Evolutionary conservation across 1,284 basidiomycete genomes (phyloP).

Genomic region (Pseudozyma thailandica): DNA sequence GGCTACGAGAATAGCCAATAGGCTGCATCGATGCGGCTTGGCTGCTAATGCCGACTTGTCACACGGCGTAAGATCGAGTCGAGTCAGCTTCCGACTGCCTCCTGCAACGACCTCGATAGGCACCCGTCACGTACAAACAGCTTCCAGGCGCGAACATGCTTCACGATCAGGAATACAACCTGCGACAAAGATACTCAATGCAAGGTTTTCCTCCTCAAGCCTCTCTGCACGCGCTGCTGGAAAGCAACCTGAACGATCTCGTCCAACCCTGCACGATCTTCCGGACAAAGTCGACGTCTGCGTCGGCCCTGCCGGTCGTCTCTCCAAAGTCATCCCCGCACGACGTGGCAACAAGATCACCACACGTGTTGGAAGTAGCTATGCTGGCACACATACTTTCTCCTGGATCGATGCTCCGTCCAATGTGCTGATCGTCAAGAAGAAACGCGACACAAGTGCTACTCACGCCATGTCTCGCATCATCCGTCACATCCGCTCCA

Average conservation of each 20-base stretch:
- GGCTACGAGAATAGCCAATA: not conserved
- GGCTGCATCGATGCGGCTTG: not conserved
- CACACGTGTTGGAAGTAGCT: slow-evolving; percentile 57
- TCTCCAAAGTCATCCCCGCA: slow-evolving; percentile 53
- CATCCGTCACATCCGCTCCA: slow-evolving; percentile 58
- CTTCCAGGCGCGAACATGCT: no score
- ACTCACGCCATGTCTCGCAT: slow-evolving; percentile 69
- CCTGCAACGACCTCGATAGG: not conserved
- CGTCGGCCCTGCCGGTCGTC: slow-evolving; percentile 55
- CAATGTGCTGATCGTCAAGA: slow-evolving; percentile 71
- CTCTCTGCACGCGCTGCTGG: slow-evolving; percentile 14
- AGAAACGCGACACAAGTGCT: slow-evolving; percentile 70
- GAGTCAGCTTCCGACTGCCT: not conserved
- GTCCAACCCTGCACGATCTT: slow-evolving; percentile 29
- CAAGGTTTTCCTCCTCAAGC: not conserved
- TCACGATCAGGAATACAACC: no score
- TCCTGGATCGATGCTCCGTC: slow-evolving; percentile 64
- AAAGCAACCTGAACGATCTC: slow-evolving; percentile 16
- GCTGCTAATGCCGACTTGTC: not conserved
- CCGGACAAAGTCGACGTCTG: slow-evolving; percentile 58
- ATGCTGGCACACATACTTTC: slow-evolving; percentile 65
- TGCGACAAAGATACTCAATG: no score
- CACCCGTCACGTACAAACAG: not conserved
- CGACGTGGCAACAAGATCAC: slow-evolving; percentile 53
- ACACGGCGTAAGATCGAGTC: not conserved